These are phyloP conservation scores for Pyrus hybrid DNA, from an alignment of 331 rosid genomes.

Conservation along the genomic window DNA sequence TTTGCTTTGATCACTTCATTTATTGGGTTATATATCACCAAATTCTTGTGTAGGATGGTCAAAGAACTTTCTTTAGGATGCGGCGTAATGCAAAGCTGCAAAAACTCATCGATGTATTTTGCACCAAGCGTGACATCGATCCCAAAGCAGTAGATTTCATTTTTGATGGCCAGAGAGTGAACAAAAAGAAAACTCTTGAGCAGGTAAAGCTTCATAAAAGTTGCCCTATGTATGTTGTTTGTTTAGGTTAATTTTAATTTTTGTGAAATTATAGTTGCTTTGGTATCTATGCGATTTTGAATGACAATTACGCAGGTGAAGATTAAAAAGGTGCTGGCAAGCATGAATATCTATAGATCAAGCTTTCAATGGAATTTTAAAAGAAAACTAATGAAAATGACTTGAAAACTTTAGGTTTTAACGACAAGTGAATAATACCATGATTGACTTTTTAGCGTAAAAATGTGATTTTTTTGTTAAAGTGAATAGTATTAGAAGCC, in stretches of 20 bases:
- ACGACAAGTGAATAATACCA: too few species aligned
- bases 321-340: too few species aligned
- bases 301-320: neutral
- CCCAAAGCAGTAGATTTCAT: neutral
- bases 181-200: neutral
- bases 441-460: fast-evolving
- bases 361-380: too few species aligned
- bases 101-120: neutral
- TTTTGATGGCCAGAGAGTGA: neutral
- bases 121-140: neutral
- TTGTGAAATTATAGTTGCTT: neutral
- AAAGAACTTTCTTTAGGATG: neutral
- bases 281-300: neutral
- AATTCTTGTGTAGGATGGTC: neutral
- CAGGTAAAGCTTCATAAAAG: neutral
- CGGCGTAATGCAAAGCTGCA: neutral
- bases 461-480: too few species aligned
- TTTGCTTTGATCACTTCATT: neutral
- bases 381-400: too few species aligned
- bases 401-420: too few species aligned
- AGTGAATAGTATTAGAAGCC: fast-evolving
- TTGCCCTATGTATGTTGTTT: neutral
- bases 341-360: too few species aligned
- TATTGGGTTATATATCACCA: too few species aligned
- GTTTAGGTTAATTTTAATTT: neutral